Evolutionary conservation across 2,329 filamentous ascomycete genomes (phyloP), one percentile per base, ranked within the genome.

Genomic region (Penicillium freii): DNA sequence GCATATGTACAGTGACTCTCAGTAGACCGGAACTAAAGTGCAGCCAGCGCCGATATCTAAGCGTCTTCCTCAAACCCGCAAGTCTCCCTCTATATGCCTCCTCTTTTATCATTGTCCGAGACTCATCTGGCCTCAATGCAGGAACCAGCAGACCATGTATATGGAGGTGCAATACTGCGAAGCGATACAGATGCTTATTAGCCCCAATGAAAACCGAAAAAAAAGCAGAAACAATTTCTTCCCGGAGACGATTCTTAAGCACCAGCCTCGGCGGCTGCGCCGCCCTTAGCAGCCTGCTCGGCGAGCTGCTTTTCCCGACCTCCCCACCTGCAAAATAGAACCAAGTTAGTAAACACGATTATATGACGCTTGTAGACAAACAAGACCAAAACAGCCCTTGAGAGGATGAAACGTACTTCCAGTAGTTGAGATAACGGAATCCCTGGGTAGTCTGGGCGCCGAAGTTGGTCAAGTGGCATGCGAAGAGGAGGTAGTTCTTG

Each of bases 401-500:
- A 15, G 15, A 15, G n/a, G 17, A 44, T 15, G 45, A 25, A 51
- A 76, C 75, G 56, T 71, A 79, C 77, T 80, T 76, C 81, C 81
- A 86, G 75, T 86, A 85, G 66, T 82, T 81, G 61, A 85, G 60
- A 69, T 84, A 88, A 54, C 85, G 78, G 75, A 86, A 87, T 57
- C 79, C 84, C 71, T 88, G 85, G 33, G 81, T 82, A 44, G 78
- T 63, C 73, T 88, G 85, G 45, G 83, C 82, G 62, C 74, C 75
- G 74, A 85, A 87, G 76, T 88, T 88, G 75, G 87, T 80, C 59
- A 83, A 75, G 74, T 88, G 85, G 77, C 85, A 87, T 63, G 82
- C 85, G 73, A 88, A 87, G 55, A 88, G 83, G 62, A 88, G 83
- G 77, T 87, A 87, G 77, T 88, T 88, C 68, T 78, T 79, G 40